A percentile compares a stretch with the other conserved stretches of the same genome.
Evolutionary conservation across 345 rosid species (phyloP).

Genomic region (Microcos paniculata): DNA sequence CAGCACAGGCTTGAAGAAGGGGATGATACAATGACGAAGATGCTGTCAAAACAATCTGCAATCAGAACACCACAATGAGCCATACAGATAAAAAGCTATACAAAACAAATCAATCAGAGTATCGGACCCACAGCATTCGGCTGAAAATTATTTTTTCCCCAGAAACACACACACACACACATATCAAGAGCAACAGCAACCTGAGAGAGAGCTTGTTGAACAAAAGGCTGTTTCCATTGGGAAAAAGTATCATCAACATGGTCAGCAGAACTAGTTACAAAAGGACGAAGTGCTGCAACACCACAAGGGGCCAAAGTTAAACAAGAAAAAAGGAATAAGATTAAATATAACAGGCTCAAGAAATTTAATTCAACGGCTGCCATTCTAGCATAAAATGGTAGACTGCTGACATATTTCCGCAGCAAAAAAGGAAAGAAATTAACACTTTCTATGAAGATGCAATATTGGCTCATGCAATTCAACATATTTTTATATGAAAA

Average conservation of each 20-base stretch:
- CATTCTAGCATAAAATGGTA: constrained; percentile 1
- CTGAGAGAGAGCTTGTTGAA: constrained; percentile 73
- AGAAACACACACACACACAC: not conserved
- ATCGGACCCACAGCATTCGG: not conserved
- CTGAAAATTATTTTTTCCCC: too few relatives aligned
- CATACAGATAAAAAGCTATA: not conserved
- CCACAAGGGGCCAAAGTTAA: not conserved
- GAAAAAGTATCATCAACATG: constrained; percentile 60
- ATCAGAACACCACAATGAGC: constrained; percentile 21
- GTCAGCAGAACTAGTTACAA: constrained; percentile 44
- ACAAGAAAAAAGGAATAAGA: constrained; percentile 18
- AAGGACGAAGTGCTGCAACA: constrained; percentile 66
- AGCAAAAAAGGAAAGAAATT: not conserved
- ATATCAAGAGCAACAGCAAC: constrained; percentile 26
- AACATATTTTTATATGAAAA: not conserved
- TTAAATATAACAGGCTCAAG: constrained; percentile 4
- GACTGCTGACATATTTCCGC: not conserved
- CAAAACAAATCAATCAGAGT: not conserved
- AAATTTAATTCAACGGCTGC: not conserved
- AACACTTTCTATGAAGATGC: not conserved
- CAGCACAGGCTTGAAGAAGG: constrained; percentile 70
- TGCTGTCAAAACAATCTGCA: constrained; percentile 73
- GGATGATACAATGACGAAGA: constrained; percentile 61
- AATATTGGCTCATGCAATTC: not conserved
- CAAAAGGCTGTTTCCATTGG: constrained; percentile 68